Evolutionary conservation across 768 basidiomycete species (phyloP).

Genomic region (Russula olivacea): DNA sequence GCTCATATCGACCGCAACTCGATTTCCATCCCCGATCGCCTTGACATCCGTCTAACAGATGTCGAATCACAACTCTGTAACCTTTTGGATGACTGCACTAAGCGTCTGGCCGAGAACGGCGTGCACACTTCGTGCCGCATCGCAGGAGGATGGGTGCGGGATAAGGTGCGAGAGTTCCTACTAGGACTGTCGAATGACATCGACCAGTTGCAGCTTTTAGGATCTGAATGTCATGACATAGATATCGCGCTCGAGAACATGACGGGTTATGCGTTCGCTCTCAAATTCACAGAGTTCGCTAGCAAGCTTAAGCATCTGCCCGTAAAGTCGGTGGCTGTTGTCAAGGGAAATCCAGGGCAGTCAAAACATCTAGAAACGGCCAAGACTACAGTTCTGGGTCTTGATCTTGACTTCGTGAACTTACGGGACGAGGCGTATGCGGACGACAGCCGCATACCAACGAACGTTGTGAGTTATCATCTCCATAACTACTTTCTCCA

Average conservation of each 20-base stretch:
- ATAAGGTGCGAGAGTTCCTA: conserved; percentile 64
- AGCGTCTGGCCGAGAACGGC: conserved; percentile 45
- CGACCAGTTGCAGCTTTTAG: conserved; percentile 55
- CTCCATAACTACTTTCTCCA: neutral
- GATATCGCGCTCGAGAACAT: conserved; percentile 87
- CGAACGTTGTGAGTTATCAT: conserved; percentile 56
- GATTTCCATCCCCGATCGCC: conserved; percentile 31
- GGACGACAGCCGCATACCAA: conserved; percentile 81
- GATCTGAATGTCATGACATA: conserved; percentile 79
- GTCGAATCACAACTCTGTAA: conserved; percentile 64
- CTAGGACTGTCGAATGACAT: conserved; percentile 1
- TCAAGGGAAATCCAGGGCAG: conserved; percentile 93
- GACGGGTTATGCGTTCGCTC: conserved; percentile 88
- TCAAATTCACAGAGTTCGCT: conserved; percentile 62
- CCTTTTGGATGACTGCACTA: conserved; percentile 76
- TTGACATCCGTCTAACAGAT: conserved; percentile 53
- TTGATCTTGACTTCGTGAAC: conserved; percentile 92
- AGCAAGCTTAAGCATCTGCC: conserved; percentile 45
- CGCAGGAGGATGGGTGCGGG: conserved; percentile 97
- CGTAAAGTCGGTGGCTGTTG: conserved; percentile 64
- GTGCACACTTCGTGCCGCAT: conserved; percentile 72
- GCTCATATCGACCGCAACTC: conserved; percentile 27
- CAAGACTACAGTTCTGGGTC: conserved; percentile 67
- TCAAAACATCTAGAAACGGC: conserved; percentile 98
- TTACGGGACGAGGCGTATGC: conserved; percentile 90